Evolutionary conservation across 1,284 basidiomycete genomes (phyloP).

Genomic region (Apiotrichum veenhuisii): DNA sequence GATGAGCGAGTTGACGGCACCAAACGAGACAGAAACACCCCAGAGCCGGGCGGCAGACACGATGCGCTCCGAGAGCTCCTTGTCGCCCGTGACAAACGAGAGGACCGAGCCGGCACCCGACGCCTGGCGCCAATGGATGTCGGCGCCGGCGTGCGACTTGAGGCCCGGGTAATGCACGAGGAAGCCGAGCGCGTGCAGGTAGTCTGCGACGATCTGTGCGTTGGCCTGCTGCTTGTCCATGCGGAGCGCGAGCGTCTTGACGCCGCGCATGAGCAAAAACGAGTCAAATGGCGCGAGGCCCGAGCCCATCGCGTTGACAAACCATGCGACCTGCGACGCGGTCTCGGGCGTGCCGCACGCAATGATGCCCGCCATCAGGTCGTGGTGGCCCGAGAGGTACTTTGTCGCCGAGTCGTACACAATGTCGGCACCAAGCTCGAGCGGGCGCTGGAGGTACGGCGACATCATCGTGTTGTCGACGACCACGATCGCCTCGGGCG

Average conservation of each 20-base stretch:
- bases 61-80: slow-evolving; percentile 83
- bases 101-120: slow-evolving; percentile 90
- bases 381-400: slow-evolving; percentile 96
- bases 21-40: slow-evolving; percentile 98
- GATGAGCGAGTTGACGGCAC: slow-evolving; percentile 96
- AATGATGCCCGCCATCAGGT: slow-evolving; percentile 96
- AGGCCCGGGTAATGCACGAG: slow-evolving; percentile 92
- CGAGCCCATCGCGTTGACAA: slow-evolving; percentile 96
- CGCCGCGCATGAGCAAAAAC: slow-evolving; percentile 90
- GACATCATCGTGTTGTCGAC: slow-evolving; percentile 99
- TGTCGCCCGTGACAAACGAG: slow-evolving; percentile 91
- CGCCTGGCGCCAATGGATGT: slow-evolving; percentile 82
- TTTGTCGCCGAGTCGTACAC: slow-evolving; percentile 99
- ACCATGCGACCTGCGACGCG: slow-evolving; percentile 83
- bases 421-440: slow-evolving; percentile 93
- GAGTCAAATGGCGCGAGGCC: slow-evolving; percentile 92
- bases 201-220: slow-evolving; percentile 78
- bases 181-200: slow-evolving; percentile 84
- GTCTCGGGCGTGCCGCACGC: slow-evolving; percentile 91
- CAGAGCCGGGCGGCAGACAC: slow-evolving; percentile 89
- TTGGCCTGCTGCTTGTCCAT: slow-evolving; percentile 92
- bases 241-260: slow-evolving; percentile 94
- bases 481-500: slow-evolving; percentile 78
- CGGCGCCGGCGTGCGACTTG: slow-evolving; percentile 73
- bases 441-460: slow-evolving; percentile 91